Base-by-base conservation (phyloP, 495 filamentous ascomycete genomes). In the Hamigera avellanea region DNA sequence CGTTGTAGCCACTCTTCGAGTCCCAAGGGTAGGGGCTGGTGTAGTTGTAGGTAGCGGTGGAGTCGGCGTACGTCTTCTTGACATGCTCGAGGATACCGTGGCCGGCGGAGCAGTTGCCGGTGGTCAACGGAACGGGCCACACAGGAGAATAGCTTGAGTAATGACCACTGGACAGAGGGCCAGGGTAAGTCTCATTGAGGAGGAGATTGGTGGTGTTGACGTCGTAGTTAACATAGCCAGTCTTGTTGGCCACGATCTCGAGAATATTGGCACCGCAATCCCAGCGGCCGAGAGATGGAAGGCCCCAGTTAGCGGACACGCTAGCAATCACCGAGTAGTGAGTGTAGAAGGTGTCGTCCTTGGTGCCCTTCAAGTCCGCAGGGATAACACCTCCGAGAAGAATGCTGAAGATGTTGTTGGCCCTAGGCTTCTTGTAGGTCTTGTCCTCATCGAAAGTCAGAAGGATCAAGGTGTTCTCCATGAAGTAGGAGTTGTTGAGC, bases 251-350 rank as follows among this genome's bases (percentile, higher is more conserved):
- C 14, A 79, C 72, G n/a, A 76, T 52, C 19, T 69, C 48, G 38
- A 82, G 74, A 14, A 83, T 61, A 39, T 84, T 84, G 19, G 80
- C 79, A 39, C 78, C 78, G 28, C 78, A 78, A 44, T 84, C 79
- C 61, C 76, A 83, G 45, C 80, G 66, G 8, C 80, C 80, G 7
- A 84, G 68, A 21, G 72, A 79, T 13, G 75, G 73, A 23, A 83
- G 61, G 10, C 59, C 74, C 77, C 77, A 83, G 64, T 86, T 86
- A 7, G 73, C 74, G 17, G 69, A 61, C 14, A 78, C 65, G 14
- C 77, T 76, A 8, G 80, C 62, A 40, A 86, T 68, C 37, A 70
- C 62, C 25, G 72, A 80, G 67, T 81, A 84, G 60, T 83, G 80
- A 48, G 75, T 75, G 59, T 85, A 85, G 64, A 74, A 83, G 32